Evolutionary conservation across 176 grass and related monocot species (phyloP).

Genomic region (Pontederia crassipes): DNA sequence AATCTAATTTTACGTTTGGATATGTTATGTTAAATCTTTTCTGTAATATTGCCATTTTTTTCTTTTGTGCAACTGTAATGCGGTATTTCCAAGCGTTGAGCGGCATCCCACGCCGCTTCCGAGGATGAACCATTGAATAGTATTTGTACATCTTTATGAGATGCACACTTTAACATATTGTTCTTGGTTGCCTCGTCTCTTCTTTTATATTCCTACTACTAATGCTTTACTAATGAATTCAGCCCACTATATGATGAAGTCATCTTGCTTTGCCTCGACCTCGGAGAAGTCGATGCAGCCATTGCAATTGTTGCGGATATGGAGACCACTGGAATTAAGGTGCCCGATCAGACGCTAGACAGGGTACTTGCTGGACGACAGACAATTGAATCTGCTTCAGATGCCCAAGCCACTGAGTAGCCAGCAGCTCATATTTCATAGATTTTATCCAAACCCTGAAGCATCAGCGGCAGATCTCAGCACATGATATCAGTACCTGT

Average conservation of each 20-base stretch:
- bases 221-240: slow-evolving; percentile 19
- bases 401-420: not conserved
- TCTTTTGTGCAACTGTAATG: too few relatives aligned
- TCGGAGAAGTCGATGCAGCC: slow-evolving; percentile 71
- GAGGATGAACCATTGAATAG: too few relatives aligned
- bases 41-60: too few relatives aligned
- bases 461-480: too few relatives aligned
- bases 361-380: slow-evolving; percentile 67
- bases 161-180: not conserved
- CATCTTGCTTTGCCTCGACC: slow-evolving; percentile 66
- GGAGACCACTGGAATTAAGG: slow-evolving; percentile 83
- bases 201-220: slow-evolving; percentile 8
- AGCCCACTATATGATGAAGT: slow-evolving; percentile 83
- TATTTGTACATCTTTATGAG: not conserved
- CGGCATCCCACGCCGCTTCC: too few relatives aligned
- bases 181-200: not conserved
- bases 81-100: too few relatives aligned
- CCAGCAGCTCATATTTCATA: too few relatives aligned
- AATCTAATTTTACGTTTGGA: too few relatives aligned
- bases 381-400: slow-evolving; percentile 30
- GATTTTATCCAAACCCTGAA: too few relatives aligned
- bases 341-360: slow-evolving; percentile 72
- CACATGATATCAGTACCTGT: too few relatives aligned
- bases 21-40: too few relatives aligned
- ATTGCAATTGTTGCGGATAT: slow-evolving; percentile 81